phyloP scores from a whole-genome alignment of 2,329 filamentous ascomycete species.

The Lachnellula hyalina region DNA sequence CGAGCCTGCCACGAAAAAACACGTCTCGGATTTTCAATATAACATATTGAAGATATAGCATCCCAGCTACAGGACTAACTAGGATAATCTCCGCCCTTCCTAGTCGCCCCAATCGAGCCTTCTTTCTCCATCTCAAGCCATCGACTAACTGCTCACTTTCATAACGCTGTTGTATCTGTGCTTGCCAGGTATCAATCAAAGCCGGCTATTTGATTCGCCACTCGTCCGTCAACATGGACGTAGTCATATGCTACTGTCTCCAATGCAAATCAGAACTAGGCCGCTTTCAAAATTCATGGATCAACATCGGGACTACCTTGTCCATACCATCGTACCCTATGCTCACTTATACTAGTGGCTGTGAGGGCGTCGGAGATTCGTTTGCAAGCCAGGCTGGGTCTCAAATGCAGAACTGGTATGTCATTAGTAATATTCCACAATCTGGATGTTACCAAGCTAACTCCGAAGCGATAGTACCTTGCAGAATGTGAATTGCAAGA shows the following conservation, averaged over 20 bases:
- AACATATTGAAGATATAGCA: no score
- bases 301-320: conserved; percentile 29
- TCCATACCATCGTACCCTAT: conserved; percentile 24
- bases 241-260: conserved; percentile 23
- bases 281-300: conserved; percentile 28
- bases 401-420: conserved; percentile 26
- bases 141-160: no score
- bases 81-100: no score
- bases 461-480: conserved; percentile 16
- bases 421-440: neutral
- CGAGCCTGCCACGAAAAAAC: neutral
- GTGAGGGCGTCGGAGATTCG: conserved; percentile 21
- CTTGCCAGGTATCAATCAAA: neutral
- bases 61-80: no score
- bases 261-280: conserved; percentile 26
- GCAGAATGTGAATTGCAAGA: conserved; percentile 27
- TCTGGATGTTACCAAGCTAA: neutral
- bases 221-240: conserved; percentile 17
- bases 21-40: neutral
- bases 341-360: conserved; percentile 15
- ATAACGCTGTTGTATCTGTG: neutral
- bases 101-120: no score
- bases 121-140: no score
- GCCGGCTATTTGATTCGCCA: neutral
- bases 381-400: conserved; percentile 20